A percentile compares a stretch with the other conserved stretches of the same genome.
phyloP scores from a whole-genome alignment of 108 stramenopile species.

The Pseudonitzschia delicatissima region DNA sequence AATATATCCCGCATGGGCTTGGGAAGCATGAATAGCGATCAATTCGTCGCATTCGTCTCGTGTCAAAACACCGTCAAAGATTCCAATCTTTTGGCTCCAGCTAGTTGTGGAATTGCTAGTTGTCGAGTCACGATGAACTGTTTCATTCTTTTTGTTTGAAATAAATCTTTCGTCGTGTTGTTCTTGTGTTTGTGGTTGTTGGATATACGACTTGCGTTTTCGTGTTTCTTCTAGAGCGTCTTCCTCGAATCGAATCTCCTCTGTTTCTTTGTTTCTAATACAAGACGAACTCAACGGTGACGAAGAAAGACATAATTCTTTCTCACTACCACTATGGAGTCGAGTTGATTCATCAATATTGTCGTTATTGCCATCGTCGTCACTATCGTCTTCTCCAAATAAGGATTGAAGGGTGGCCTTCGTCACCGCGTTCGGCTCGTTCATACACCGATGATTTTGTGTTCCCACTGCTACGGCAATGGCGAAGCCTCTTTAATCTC shows the following conservation, averaged over 20 bases:
- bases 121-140: not conserved
- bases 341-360: not conserved
- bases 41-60: slow-evolving; percentile 3
- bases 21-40: not conserved
- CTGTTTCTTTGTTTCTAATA: not conserved
- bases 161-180: not conserved
- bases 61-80: not conserved
- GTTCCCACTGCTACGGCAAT: too few species aligned
- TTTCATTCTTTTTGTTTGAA: not conserved
- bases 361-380: not conserved
- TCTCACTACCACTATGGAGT: not conserved
- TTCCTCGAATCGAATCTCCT: not conserved
- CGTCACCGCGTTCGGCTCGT: too few species aligned
- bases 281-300: not conserved
- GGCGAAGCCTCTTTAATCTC: too few species aligned
- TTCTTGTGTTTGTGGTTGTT: not conserved
- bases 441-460: too few species aligned
- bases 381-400: not conserved
- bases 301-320: not conserved
- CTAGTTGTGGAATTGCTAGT: not conserved
- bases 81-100: not conserved
- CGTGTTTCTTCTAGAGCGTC: not conserved
- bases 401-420: not conserved
- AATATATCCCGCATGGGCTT: slow-evolving; percentile 1
- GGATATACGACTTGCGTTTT: not conserved